Evolutionary conservation across 768 basidiomycete genomes (phyloP).

Genomic region (Termitomyces bulborhizus): DNA sequence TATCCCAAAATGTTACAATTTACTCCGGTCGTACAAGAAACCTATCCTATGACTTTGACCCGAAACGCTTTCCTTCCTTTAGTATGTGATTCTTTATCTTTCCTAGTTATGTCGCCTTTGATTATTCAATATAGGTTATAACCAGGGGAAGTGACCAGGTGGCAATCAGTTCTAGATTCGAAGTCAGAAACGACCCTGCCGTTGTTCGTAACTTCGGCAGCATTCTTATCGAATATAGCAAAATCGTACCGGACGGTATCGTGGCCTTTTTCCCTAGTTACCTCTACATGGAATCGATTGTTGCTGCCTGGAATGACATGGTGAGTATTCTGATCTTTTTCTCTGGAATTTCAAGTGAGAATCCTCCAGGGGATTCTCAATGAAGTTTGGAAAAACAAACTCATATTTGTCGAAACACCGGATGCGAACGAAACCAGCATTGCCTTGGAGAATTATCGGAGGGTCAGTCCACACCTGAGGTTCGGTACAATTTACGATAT

Average conservation of each 20-base stretch:
- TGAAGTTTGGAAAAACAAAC: conserved; percentile 99
- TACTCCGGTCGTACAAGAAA: conserved; percentile 93
- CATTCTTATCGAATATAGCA: conserved; percentile 96
- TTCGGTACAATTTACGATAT: neutral
- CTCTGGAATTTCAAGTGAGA: neutral
- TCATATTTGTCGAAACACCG: conserved; percentile 98
- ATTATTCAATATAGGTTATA: conserved; percentile 67
- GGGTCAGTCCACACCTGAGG: conserved; percentile 40
- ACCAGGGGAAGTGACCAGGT: conserved; percentile 98
- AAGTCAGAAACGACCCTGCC: conserved; percentile 97
- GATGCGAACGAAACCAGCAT: conserved; percentile 99
- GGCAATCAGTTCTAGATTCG: conserved; percentile 96
- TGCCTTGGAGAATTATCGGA: conserved; percentile 93
- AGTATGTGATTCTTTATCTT: conserved; percentile 36
- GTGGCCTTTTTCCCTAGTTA: conserved; percentile 99
- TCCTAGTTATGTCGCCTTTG: neutral
- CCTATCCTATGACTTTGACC: conserved; percentile 96
- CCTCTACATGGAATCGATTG: conserved; percentile 99
- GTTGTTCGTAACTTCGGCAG: conserved; percentile 99
- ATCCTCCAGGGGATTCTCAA: conserved; percentile 83
- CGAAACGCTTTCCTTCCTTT: conserved; percentile 94
- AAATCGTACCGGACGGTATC: conserved; percentile 96
- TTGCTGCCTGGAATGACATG: conserved; percentile 99
- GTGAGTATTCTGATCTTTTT: conserved; percentile 38
- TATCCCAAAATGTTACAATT: conserved; percentile 99